phyloP scores from a whole-genome alignment of 345 rosid genomes.

The Eucalyptus urophylla region DNA sequence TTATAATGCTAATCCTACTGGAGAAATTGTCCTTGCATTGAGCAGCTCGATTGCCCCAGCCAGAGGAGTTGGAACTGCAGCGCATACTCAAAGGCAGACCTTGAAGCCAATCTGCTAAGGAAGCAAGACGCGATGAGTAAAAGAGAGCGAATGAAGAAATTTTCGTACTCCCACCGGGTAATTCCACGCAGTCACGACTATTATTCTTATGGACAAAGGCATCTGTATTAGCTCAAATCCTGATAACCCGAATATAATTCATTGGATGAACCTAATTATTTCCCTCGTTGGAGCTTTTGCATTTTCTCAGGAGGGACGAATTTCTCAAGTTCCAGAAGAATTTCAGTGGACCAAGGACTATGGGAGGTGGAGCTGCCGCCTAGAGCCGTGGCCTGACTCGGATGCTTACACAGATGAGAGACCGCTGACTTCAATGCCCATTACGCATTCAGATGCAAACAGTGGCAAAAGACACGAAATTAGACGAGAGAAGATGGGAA shows the following conservation, averaged over 20 bases:
- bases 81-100: slow-evolving; percentile 41
- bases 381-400: slow-evolving; percentile 3
- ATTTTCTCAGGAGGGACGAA: slow-evolving; percentile 49
- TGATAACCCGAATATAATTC: not conserved
- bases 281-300: not conserved
- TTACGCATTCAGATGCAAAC: slow-evolving; percentile 1
- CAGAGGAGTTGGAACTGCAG: slow-evolving; percentile 53
- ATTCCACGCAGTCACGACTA: not conserved
- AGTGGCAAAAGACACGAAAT: slow-evolving; percentile 6
- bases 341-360: slow-evolving; percentile 16
- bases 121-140: slow-evolving; percentile 47
- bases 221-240: not conserved
- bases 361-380: slow-evolving; percentile 15
- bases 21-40: not conserved
- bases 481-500: slow-evolving; percentile 7
- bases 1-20: not conserved
- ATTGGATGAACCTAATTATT: not conserved
- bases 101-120: slow-evolving; percentile 40
- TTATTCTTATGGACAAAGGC: not conserved
- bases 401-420: slow-evolving; percentile 7
- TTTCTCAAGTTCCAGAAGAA: slow-evolving; percentile 26
- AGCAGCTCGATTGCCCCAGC: slow-evolving; percentile 24
- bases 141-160: slow-evolving; percentile 70
- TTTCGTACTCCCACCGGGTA: slow-evolving; percentile 77
- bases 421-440: slow-evolving; percentile 5